Conservation (phyloP, 2,329 filamentous ascomycete species). For the Neofusicoccum laricinum region DNA sequence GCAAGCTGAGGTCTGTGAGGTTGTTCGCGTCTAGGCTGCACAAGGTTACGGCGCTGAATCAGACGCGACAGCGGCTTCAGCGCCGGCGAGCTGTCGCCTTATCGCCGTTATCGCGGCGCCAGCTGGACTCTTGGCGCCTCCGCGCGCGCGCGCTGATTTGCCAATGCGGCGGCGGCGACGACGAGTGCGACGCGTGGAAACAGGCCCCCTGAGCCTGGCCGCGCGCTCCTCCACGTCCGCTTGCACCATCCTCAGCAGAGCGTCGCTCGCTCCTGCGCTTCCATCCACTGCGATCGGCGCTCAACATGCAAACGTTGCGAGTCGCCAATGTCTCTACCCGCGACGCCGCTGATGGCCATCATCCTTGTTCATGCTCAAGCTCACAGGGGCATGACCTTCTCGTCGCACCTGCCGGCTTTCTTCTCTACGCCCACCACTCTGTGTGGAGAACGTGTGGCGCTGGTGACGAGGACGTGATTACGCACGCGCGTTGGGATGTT, state of each 20-base stretch:
- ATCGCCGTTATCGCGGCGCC: not conserved
- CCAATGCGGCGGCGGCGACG: not conserved
- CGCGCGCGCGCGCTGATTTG: not conserved
- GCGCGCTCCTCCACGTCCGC: not conserved
- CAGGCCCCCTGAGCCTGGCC: not conserved
- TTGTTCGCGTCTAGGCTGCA: not conserved
- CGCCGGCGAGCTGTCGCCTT: not conserved
- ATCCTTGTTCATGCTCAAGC: not conserved
- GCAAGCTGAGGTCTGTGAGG: not conserved
- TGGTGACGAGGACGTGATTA: not conserved
- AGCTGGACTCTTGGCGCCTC: not conserved
- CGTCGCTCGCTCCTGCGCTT: not conserved
- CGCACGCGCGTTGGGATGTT: not conserved
- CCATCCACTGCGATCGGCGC: not conserved
- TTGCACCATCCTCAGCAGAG: not conserved
- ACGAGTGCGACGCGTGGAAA: not conserved
- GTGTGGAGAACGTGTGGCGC: not conserved
- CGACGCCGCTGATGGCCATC: not conserved
- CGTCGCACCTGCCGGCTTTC: not conserved
- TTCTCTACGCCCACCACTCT: not conserved
- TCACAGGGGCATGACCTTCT: not conserved
- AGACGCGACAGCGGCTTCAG: not conserved
- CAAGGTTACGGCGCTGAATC: slow-evolving; percentile 1
- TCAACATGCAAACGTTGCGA: not conserved
- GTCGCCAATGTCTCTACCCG: not conserved